Percentiles rank a stretch among this genome's conserved stretches.
Evolutionary conservation across 2,329 filamentous ascomycete genomes (phyloP).

Genomic region (Chrysoporthe deuterocubensis): DNA sequence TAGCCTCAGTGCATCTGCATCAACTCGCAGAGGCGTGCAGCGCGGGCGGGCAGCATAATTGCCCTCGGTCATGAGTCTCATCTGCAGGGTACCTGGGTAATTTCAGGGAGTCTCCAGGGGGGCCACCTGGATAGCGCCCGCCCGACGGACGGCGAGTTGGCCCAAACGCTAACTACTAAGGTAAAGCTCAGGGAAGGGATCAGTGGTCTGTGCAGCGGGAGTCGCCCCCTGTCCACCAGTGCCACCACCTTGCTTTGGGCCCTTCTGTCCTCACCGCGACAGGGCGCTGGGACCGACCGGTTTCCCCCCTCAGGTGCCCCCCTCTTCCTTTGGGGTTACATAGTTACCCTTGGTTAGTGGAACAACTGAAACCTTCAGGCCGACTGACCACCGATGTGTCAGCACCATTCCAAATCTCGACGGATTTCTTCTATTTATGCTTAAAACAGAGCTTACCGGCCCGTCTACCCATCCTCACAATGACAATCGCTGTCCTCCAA

Average conservation of each 20-base stretch:
- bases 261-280: conserved; percentile 1
- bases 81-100: conserved; percentile 10
- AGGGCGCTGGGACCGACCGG: not conserved
- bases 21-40: conserved; percentile 14
- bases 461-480: not conserved
- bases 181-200: not conserved
- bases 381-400: not conserved
- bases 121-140: conserved; percentile 6
- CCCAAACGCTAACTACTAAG: not conserved
- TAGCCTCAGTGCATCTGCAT: conserved; percentile 14
- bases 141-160: not conserved
- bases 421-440: conserved; percentile 10
- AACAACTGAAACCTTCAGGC: not conserved
- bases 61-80: not conserved
- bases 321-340: not conserved
- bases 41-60: not conserved
- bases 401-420: conserved; percentile 1
- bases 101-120: not conserved
- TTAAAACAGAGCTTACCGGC: conserved; percentile 9
- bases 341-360: not conserved
- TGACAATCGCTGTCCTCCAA: not conserved
- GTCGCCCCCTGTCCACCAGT: not conserved
- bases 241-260: not conserved
- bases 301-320: not conserved
- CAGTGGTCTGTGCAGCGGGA: not conserved